A percentile compares a stretch with the other conserved stretches of the same genome.
Evolutionary conservation across 2,329 filamentous ascomycete species (phyloP).

Genomic region (Fusarium metavorans): DNA sequence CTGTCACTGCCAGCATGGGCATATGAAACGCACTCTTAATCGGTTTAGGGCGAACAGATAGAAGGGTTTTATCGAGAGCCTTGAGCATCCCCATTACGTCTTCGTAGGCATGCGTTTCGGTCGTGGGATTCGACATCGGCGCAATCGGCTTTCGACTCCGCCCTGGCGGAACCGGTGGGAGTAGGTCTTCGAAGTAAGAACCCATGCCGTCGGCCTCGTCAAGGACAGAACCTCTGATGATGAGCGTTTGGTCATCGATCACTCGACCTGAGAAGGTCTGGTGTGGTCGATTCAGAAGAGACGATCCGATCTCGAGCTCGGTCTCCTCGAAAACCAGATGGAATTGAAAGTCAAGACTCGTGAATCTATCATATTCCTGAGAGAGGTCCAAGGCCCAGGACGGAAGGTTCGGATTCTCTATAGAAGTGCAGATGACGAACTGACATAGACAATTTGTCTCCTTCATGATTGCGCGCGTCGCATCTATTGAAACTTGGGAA

Average conservation of each 20-base stretch:
- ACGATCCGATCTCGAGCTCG: background rate
- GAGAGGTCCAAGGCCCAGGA: background rate
- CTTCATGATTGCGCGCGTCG: background rate
- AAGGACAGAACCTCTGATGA: background rate
- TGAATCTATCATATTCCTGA: background rate
- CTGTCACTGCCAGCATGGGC: background rate
- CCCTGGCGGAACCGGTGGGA: background rate
- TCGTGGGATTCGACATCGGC: background rate
- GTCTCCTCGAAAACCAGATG: background rate
- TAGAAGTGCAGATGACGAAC: background rate
- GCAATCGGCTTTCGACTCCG: background rate
- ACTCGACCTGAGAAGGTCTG: background rate
- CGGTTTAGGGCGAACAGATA: background rate
- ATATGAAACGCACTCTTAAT: background rate
- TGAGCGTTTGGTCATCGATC: background rate
- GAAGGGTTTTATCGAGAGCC: background rate
- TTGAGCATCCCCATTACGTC: background rate
- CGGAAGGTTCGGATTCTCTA: background rate
- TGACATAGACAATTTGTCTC: background rate
- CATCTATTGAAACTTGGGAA: background rate
- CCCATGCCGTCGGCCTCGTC: background rate
- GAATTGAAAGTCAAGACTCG: background rate
- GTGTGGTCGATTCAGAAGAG: background rate
- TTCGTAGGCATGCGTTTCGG: background rate
- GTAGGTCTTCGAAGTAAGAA: background rate